These are phyloP conservation scores for Gracilaria domingensis DNA, from an alignment of 23 red algal species.

Conservation along the genomic window DNA sequence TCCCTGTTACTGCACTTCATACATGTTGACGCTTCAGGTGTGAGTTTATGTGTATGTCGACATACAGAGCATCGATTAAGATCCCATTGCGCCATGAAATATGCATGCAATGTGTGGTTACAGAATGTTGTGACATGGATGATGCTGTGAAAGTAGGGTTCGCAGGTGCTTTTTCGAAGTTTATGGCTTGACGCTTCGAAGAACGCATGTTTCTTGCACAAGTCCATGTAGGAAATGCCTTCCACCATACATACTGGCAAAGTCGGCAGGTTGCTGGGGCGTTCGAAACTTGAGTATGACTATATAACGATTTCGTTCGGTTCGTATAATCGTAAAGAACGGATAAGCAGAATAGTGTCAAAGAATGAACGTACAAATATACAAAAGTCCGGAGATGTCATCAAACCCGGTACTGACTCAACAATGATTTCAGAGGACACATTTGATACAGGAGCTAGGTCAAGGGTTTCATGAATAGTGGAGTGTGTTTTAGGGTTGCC, in stretches of 20 bases:
- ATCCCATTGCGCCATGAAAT: conserved; percentile 73
- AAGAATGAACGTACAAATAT: conserved; percentile 59
- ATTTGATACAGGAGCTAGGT: background rate
- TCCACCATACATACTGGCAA: conserved; percentile 47
- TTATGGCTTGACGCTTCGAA: conserved; percentile 41
- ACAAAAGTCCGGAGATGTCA: conserved; percentile 83
- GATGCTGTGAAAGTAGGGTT: conserved; percentile 6
- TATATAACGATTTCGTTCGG: conserved; percentile 71
- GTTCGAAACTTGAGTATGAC: conserved; percentile 61
- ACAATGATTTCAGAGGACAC: conserved; percentile 56
- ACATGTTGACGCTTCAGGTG: conserved; percentile 79
- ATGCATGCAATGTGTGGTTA: conserved; percentile 76
- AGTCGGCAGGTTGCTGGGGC: conserved; percentile 28
- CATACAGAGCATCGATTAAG: conserved; percentile 78
- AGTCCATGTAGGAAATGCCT: conserved; percentile 62
- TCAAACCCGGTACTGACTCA: conserved; percentile 70
- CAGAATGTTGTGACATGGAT: conserved; percentile 71
- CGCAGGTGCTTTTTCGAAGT: conserved; percentile 25
- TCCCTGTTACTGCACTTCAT: conserved; percentile 77
- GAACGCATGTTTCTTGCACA: conserved; percentile 48
- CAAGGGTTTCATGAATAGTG: conserved; percentile 36
- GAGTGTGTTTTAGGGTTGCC: conserved; percentile 59
- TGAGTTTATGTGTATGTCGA: conserved; percentile 78
- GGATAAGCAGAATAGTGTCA: conserved; percentile 54
- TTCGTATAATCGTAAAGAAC: conserved; percentile 54